Conservation (phyloP, 441 rosid species). For the Macaranga tanarius region DNA sequence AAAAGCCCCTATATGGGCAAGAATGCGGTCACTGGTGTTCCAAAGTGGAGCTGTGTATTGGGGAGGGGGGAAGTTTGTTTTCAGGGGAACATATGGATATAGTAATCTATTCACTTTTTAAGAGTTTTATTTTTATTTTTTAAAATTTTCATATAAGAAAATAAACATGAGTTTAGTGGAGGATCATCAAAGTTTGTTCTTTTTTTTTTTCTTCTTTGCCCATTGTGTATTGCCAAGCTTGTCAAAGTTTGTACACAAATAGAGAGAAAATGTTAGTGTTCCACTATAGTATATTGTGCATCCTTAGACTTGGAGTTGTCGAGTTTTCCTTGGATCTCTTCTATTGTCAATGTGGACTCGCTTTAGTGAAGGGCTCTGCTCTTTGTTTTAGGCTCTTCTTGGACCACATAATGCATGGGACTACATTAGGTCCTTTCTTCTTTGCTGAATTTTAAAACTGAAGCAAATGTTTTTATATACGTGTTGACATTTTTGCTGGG, state of each 20-base stretch:
- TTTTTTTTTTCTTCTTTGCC: neutral
- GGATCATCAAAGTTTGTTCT: neutral
- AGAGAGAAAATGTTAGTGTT: neutral
- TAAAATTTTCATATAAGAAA: too few relatives aligned
- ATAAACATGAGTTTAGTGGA: too few relatives aligned
- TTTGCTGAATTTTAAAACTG: neutral
- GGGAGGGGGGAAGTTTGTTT: neutral
- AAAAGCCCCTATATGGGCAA: neutral
- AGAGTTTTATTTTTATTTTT: too few relatives aligned
- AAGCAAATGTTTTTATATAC: slow-evolving; percentile 1
- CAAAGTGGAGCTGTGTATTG: neutral
- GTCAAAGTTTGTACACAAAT: neutral
- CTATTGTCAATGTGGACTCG: neutral
- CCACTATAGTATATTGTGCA: neutral
- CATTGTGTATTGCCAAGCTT: neutral
- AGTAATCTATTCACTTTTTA: too few relatives aligned
- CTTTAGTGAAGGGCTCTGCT: neutral
- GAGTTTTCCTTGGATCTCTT: neutral
- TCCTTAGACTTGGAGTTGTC: neutral
- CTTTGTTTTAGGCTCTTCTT: slow-evolving; percentile 2
- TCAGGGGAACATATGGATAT: too few relatives aligned
- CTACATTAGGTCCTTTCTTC: neutral
- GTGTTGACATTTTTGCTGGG: slow-evolving; percentile 17
- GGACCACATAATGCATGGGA: neutral
- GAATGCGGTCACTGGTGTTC: neutral